A percentile compares a stretch with the other conserved stretches of the same genome.
Conservation (phyloP, 2,329 filamentous ascomycete genomes). For the Colletotrichum viniferum region DNA sequence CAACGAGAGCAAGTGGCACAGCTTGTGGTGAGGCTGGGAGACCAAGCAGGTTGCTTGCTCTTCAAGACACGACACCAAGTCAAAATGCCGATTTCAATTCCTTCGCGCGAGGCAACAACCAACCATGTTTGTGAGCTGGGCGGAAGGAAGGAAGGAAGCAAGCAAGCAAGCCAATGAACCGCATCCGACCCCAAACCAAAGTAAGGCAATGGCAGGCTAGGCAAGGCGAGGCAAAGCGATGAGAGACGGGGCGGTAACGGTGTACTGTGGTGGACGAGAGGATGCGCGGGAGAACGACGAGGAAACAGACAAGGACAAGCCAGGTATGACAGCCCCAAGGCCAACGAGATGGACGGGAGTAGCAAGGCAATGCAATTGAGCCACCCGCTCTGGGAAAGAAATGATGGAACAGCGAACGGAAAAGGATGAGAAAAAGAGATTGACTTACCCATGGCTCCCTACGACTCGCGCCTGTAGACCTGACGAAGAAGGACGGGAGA, state of each 20-base stretch:
- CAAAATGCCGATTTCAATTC: background rate
- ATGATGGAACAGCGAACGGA: background rate
- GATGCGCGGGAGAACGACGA: background rate
- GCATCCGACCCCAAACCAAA: background rate
- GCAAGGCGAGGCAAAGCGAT: background rate
- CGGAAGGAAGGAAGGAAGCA: background rate
- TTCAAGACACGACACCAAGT: background rate
- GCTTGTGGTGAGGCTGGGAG: background rate
- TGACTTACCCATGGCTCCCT: slow-evolving; percentile 1
- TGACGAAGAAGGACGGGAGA: background rate
- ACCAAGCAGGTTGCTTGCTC: background rate
- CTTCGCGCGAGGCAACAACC: background rate
- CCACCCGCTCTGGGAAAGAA: background rate
- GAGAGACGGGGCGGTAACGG: background rate
- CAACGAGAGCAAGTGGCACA: background rate
- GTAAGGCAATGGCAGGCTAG: background rate
- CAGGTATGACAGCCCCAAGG: background rate
- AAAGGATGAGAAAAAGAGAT: background rate
- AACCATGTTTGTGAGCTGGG: background rate
- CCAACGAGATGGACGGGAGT: background rate
- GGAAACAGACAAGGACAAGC: background rate
- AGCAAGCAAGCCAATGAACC: background rate
- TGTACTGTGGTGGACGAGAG: background rate
- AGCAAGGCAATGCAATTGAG: background rate
- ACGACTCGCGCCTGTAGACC: background rate